phyloP scores from a whole-genome alignment of 257 asterid species.

The Prunella vulgaris region DNA sequence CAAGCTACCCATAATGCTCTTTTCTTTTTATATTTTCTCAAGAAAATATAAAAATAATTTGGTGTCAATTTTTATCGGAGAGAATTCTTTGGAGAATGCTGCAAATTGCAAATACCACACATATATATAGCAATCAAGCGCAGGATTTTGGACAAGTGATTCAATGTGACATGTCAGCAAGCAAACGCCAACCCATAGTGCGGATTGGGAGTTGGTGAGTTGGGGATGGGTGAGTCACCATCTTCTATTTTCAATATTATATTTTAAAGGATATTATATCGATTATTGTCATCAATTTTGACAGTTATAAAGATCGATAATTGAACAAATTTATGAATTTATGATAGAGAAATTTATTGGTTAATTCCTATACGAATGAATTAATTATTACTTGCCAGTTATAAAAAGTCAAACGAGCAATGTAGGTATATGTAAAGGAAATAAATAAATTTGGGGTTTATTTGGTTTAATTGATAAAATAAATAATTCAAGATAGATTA shows the following conservation, averaged over 20 bases:
- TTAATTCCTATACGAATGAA: background rate
- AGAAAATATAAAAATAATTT: too few relatives aligned
- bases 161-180: background rate
- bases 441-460: too few relatives aligned
- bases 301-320: too few relatives aligned
- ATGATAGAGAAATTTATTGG: background rate
- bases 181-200: background rate
- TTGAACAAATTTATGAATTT: background rate
- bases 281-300: background rate
- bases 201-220: background rate
- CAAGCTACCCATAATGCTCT: slow-evolving; percentile 50
- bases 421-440: background rate
- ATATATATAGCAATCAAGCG: background rate
- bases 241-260: background rate
- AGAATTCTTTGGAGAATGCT: background rate
- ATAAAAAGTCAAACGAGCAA: background rate
- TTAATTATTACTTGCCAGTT: background rate
- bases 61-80: background rate
- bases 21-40: background rate
- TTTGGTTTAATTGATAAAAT: too few relatives aligned
- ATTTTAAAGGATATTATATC: background rate
- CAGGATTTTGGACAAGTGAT: background rate
- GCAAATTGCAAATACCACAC: background rate
- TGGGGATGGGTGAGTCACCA: background rate
- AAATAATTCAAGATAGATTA: too few relatives aligned